phyloP scores from a whole-genome alignment of 805 yeast species.

The Helenozyma baotianmanensis region DNA sequence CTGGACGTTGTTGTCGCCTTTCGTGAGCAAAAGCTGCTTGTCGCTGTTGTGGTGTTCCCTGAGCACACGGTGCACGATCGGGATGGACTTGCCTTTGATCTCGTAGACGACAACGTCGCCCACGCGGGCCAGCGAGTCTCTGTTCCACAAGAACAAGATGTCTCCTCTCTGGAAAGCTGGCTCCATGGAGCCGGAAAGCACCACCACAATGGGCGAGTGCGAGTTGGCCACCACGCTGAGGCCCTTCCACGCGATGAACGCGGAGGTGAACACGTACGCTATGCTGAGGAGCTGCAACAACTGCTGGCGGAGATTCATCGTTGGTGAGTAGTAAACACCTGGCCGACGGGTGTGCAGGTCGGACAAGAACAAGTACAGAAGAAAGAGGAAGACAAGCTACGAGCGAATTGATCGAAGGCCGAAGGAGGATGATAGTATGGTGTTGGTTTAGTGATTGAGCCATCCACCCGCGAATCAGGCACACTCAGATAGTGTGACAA shows the following conservation, averaged over 20 bases:
- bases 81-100: constrained; percentile 70
- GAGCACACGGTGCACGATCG: constrained; percentile 94
- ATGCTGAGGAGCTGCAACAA: constrained; percentile 64
- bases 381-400: too few relatives aligned
- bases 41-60: constrained; percentile 65
- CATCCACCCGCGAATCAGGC: too few relatives aligned
- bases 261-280: constrained; percentile 78
- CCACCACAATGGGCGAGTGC: constrained; percentile 93
- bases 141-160: constrained; percentile 84
- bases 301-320: constrained; percentile 60
- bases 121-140: constrained; percentile 59
- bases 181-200: constrained; percentile 97
- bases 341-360: too few relatives aligned
- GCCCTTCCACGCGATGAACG: constrained; percentile 89
- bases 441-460: too few relatives aligned
- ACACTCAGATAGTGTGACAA: too few relatives aligned
- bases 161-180: constrained; percentile 99
- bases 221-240: constrained; percentile 73
- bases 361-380: too few relatives aligned
- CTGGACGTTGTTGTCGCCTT: constrained; percentile 93
- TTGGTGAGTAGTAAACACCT: neutral
- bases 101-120: constrained; percentile 96
- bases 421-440: too few relatives aligned
- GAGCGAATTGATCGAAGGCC: too few relatives aligned
- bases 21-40: constrained; percentile 76